A percentile compares a stretch with the other conserved stretches of the same genome.
phyloP scores from a whole-genome alignment of 2,329 filamentous ascomycete genomes.

The Aspergillus sp. region DNA sequence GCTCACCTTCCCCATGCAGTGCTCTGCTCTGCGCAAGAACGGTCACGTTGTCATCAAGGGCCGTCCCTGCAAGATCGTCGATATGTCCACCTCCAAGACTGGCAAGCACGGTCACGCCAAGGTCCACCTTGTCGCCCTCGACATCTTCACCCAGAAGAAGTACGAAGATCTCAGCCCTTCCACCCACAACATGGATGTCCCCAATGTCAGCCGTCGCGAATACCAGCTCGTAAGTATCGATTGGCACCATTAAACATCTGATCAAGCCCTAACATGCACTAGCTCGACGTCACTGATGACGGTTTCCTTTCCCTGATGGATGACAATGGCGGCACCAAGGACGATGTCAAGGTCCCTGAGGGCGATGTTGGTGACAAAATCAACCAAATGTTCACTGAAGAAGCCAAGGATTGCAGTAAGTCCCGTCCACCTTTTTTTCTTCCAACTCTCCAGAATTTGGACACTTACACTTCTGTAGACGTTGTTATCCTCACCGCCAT shows the following conservation, averaged over 20 bases:
- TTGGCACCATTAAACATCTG: background rate
- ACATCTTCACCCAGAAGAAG: slow-evolving; percentile 99
- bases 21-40: slow-evolving; percentile 99
- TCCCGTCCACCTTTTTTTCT: slow-evolving; percentile 24
- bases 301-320: slow-evolving; percentile 92
- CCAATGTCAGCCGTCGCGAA: slow-evolving; percentile 86
- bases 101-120: slow-evolving; percentile 99
- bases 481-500: slow-evolving; percentile 92
- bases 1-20: slow-evolving; percentile 94
- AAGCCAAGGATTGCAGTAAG: slow-evolving; percentile 95
- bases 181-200: slow-evolving; percentile 85
- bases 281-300: slow-evolving; percentile 93
- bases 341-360: slow-evolving; percentile 92
- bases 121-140: slow-evolving; percentile 95
- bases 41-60: slow-evolving; percentile 97
- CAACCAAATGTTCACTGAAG: slow-evolving; percentile 70
- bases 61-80: slow-evolving; percentile 99
- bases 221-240: slow-evolving; percentile 80
- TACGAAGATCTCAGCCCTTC: slow-evolving; percentile 98
- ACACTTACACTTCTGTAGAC: slow-evolving; percentile 52
- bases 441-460: background rate
- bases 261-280: slow-evolving; percentile 7
- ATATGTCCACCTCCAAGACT: slow-evolving; percentile 99
- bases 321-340: slow-evolving; percentile 82
- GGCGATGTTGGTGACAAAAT: slow-evolving; percentile 88